phyloP scores from a whole-genome alignment of 2,329 filamentous ascomycete species.

The Dichotomopilus funicola region DNA sequence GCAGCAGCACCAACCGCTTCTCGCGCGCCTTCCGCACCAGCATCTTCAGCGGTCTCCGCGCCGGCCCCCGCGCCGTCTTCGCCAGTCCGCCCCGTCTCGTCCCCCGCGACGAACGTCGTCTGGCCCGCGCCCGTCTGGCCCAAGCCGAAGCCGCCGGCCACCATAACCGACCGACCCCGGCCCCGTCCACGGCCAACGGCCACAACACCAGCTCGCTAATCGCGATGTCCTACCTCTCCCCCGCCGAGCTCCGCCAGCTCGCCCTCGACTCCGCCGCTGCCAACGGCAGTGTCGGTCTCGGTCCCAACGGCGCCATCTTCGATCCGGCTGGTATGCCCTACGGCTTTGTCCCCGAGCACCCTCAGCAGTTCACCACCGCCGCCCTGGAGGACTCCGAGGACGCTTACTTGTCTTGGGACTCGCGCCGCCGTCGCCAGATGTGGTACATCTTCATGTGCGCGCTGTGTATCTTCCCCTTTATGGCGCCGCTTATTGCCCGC shows the following conservation, averaged over 20 bases:
- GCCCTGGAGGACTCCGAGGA: slow-evolving; percentile 5
- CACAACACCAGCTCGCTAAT: no score
- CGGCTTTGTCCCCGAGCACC: no score
- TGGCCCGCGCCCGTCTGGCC: neutral
- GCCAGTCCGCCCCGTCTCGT: slow-evolving; percentile 8
- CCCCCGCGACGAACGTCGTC: slow-evolving; percentile 8
- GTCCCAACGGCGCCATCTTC: no score
- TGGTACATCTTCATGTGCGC: slow-evolving; percentile 36
- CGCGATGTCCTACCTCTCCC: no score
- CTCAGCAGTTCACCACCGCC: no score
- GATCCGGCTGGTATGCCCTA: no score
- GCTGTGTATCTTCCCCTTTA: slow-evolving; percentile 41
- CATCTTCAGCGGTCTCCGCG: neutral
- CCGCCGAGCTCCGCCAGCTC: no score
- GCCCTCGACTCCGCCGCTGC: no score
- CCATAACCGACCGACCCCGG: no score
- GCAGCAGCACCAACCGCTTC: neutral
- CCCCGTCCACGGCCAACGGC: no score
- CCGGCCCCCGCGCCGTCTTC: neutral
- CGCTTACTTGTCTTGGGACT: slow-evolving; percentile 25
- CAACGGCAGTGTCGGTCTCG: no score
- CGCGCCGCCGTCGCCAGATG: slow-evolving; percentile 26
- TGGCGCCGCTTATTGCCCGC: slow-evolving; percentile 38
- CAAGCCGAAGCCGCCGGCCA: neutral
- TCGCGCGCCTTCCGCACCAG: neutral